Base-by-base conservation (phyloP, 768 basidiomycete species). In the Lentinula raphanica region DNA sequence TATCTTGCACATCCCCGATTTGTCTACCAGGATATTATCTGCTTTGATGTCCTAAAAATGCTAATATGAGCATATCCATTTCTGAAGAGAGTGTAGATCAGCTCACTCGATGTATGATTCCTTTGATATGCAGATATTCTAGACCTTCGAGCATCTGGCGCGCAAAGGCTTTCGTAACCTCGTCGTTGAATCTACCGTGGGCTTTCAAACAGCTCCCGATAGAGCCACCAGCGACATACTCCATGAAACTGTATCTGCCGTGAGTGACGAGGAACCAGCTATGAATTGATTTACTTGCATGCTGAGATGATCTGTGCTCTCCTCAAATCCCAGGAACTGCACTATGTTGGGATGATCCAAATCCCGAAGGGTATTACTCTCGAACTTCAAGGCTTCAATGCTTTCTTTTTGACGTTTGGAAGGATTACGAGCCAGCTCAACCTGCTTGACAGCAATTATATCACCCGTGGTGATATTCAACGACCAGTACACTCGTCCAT, bases 171-270 rank as follows among this genome's bases (percentile, higher is more conserved):
- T 88, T 92, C 36, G 92, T 88, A 31, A 95, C 86, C 60, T 88
- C 81, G 65, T 94, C 88, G 49, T 86, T 81, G 69, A 97, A 96
- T 63, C 81, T 83, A 54, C 92, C 92, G 65, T 92, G 83, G 56
- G 86, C 87, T 40, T 83, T 79, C 60, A 96, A 69, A 72, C 88
- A 84, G 61, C 85, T 80, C 65, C 85, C 86, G 56, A 98, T 85
- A 1, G 92, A 93, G n/a, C 95, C 94, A 59, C 95, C 95, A 32
- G 94, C 91, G 31, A 98, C 90, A 67, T 98, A 98, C 72, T 98
- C 94, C 66, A 98, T 73, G 74, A 98, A 97, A 64, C 94, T 96
- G 64, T 32, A 51, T 45, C 3, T 17, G 54, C 17, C 17, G 15
- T 19, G 23, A 42, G 15, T 5, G 42, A 36, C 11, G 19, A 36